Evolutionary conservation across 345 rosid genomes (phyloP).

Genomic region (Chamaenerion angustifolium): DNA sequence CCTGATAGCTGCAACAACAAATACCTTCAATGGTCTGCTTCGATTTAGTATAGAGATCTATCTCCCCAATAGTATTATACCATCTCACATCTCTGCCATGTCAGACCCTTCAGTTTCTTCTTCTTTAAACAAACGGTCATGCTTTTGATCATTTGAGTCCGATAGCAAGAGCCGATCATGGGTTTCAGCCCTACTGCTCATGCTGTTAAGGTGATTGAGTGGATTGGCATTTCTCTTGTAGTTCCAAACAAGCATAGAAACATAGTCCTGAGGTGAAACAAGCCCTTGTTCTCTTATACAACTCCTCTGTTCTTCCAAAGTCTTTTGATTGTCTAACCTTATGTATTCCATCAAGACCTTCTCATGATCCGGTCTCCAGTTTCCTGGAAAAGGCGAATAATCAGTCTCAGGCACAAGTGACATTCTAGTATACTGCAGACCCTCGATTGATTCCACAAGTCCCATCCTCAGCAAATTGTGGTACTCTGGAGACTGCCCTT

Average conservation of each 20-base stretch:
- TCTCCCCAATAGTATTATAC: neutral
- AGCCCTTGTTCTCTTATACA: constrained; percentile 67
- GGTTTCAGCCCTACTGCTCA: constrained; percentile 10
- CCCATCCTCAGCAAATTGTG: constrained; percentile 84
- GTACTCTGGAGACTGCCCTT: constrained; percentile 81
- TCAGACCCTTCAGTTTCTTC: constrained; percentile 22
- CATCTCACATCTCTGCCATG: constrained; percentile 30
- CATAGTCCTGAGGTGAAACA: constrained; percentile 79
- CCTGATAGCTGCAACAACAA: too few relatives aligned
- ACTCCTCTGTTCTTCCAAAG: constrained; percentile 56
- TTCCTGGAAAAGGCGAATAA: constrained; percentile 71
- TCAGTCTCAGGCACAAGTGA: constrained; percentile 89
- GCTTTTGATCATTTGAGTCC: constrained; percentile 20
- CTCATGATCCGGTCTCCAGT: constrained; percentile 91
- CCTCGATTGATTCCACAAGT: constrained; percentile 79
- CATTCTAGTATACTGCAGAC: constrained; percentile 86
- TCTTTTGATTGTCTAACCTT: constrained; percentile 59
- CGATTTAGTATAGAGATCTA: too few relatives aligned
- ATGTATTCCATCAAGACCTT: constrained; percentile 65
- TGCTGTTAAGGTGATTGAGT: constrained; percentile 41
- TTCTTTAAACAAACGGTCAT: constrained; percentile 17
- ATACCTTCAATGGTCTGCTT: too few relatives aligned
- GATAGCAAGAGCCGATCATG: constrained; percentile 24
- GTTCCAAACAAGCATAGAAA: constrained; percentile 96
- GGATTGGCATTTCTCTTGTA: constrained; percentile 69